phyloP scores from a whole-genome alignment of 352 stramenopile genomes.

The Phytophthora pini region DNA sequence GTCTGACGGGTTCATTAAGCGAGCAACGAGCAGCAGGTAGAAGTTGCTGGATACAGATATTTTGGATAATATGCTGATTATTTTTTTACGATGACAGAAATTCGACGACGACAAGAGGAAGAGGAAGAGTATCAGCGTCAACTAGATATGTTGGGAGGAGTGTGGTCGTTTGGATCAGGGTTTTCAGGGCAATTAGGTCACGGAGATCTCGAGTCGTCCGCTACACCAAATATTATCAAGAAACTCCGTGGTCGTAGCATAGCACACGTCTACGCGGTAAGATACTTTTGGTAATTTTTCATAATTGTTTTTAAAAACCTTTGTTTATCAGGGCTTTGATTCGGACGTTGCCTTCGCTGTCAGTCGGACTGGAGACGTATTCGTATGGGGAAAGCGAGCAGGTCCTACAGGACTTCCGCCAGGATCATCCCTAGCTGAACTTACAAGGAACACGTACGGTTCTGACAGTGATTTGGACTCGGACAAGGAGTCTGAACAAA shows the following conservation, averaged over 20 bases:
- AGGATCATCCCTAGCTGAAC: constrained; percentile 34
- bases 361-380: constrained; percentile 73
- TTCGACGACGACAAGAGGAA: constrained; percentile 56
- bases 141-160: constrained; percentile 79
- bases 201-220: constrained; percentile 66
- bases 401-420: constrained; percentile 62
- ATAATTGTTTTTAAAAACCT: neutral
- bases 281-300: neutral
- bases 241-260: constrained; percentile 68
- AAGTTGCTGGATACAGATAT: neutral
- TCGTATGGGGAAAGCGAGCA: constrained; percentile 77
- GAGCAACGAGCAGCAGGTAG: constrained; percentile 66
- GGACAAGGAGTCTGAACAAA: constrained; percentile 38
- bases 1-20: constrained; percentile 60
- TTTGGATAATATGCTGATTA: neutral
- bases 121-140: constrained; percentile 76
- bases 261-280: constrained; percentile 80
- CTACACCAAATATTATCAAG: constrained; percentile 70
- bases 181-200: constrained; percentile 78
- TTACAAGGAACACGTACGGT: constrained; percentile 52
- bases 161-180: constrained; percentile 85
- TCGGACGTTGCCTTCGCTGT: constrained; percentile 83
- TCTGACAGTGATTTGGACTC: constrained; percentile 60
- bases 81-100: constrained; percentile 46
- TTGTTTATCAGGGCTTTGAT: constrained; percentile 66